These are phyloP conservation scores for Rhizopogon sp. DNA, from an alignment of 768 basidiomycete genomes.

Conservation along the genomic window DNA sequence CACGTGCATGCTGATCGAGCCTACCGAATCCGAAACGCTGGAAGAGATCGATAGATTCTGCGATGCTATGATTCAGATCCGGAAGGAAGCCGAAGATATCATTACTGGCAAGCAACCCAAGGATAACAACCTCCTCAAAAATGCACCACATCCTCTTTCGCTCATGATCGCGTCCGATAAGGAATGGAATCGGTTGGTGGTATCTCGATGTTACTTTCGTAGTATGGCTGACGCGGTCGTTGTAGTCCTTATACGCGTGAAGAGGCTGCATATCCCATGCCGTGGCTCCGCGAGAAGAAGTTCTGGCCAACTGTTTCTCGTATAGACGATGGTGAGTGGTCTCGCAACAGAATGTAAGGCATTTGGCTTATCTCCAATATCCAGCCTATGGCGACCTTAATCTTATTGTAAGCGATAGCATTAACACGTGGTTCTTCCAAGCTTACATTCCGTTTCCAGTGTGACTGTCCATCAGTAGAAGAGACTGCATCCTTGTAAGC, in stretches of 20 bases:
- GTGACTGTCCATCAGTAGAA: slow-evolving; percentile 83
- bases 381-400: slow-evolving; percentile 91
- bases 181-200: slow-evolving; percentile 79
- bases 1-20: slow-evolving; percentile 97
- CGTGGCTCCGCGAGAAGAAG: slow-evolving; percentile 81
- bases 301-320: slow-evolving; percentile 95
- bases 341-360: background rate
- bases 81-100: slow-evolving; percentile 86
- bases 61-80: slow-evolving; percentile 97
- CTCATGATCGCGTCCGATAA: slow-evolving; percentile 65
- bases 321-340: slow-evolving; percentile 81
- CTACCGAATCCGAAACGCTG: slow-evolving; percentile 92
- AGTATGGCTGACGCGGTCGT: slow-evolving; percentile 2
- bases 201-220: background rate
- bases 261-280: slow-evolving; percentile 85
- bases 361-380: background rate
- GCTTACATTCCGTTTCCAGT: slow-evolving; percentile 37
- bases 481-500: slow-evolving; percentile 46
- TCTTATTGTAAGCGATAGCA: slow-evolving; percentile 59
- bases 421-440: background rate
- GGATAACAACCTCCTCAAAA: slow-evolving; percentile 89
- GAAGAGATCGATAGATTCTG: slow-evolving; percentile 97
- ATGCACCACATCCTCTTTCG: slow-evolving; percentile 88
- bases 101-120: slow-evolving; percentile 82
- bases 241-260: slow-evolving; percentile 83